Base-by-base conservation (phyloP, 768 basidiomycete species). In the Russula foetens region DNA sequence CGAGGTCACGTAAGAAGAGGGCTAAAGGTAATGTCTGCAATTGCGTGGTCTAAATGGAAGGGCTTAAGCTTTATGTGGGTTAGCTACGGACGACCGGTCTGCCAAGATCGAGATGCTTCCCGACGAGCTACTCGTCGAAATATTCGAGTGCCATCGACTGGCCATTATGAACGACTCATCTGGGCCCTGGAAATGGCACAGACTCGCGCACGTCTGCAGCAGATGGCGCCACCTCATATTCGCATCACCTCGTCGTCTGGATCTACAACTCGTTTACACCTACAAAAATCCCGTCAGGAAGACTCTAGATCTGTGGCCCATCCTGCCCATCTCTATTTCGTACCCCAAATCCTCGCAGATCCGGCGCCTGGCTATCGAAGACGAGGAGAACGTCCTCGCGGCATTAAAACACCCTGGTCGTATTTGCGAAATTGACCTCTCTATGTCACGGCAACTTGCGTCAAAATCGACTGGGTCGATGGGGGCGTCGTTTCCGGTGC, bases 401-500 rank as follows among this genome's bases (percentile, higher is more conserved):
- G 50, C 33, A 28, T 41, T 58, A 11, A 21, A 44, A 31, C 24
- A 52, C 21, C 43, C 31, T 17, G 17, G 8, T 15, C 58, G 49
- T 6, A 26, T 58, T n/a, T 23, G 31, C 19, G 49, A 52, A 21
- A 26, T 58, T 17, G 23, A 33, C 21, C 29, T 58, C 24, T 6
- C 6, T 11, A 41, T 52, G 49, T 8, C 58, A 31, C 52, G 38
- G 3, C 38, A 24, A 12, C 26, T 51, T 24, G n/a, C 52, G 1
- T 28, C 9, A 26, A 45, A 29, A 31, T 35, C 52, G 19, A 19
- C 52, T 21, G 21, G 7, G 53, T 19, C 70, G 72, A 48, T 67
- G 60, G 3, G 24, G 68, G 66, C 26, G 73, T 11, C 71, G 35
- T 64, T 52, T 58, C 59, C 19, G 49, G 64, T 3, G 50, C 56